Conservation (phyloP, 2,329 filamentous ascomycete species). For the Diplodia corticola region DNA sequence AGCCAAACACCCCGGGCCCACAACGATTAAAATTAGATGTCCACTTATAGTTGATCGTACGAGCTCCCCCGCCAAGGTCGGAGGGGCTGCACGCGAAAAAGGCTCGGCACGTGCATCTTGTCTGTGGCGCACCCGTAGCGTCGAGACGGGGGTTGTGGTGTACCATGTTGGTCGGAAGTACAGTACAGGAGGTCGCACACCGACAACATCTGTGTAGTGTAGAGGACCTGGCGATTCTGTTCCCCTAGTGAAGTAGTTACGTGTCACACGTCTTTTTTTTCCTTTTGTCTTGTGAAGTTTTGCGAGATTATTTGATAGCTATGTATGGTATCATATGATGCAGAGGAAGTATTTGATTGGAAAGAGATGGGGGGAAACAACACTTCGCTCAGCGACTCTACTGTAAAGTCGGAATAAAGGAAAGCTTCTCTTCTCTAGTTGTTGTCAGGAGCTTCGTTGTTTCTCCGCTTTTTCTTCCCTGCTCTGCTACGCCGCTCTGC, state of each 20-base stretch:
- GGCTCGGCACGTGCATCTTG: background rate
- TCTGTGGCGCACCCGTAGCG: background rate
- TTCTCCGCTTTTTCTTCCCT: background rate
- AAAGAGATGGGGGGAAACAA: background rate
- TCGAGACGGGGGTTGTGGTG: background rate
- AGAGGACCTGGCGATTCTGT: background rate
- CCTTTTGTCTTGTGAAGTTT: background rate
- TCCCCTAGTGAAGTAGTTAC: too few relatives aligned
- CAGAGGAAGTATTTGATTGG: background rate
- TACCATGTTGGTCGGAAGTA: background rate
- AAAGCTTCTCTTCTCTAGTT: background rate
- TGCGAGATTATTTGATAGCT: background rate
- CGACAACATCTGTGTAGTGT: background rate
- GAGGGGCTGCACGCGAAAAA: background rate
- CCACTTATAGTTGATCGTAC: background rate
- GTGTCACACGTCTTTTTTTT: background rate
- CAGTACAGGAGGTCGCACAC: background rate
- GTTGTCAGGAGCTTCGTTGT: background rate
- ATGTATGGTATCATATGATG: background rate
- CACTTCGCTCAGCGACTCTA: background rate
- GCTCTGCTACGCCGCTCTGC: background rate
- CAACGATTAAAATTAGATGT: background rate
- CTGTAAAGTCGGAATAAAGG: background rate
- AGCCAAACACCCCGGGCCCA: background rate
- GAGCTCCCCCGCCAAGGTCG: background rate